A percentile compares a stretch with the other conserved stretches of the same genome.
Conservation (phyloP, 2,329 filamentous ascomycete species). For the Cercospora sojina region DNA sequence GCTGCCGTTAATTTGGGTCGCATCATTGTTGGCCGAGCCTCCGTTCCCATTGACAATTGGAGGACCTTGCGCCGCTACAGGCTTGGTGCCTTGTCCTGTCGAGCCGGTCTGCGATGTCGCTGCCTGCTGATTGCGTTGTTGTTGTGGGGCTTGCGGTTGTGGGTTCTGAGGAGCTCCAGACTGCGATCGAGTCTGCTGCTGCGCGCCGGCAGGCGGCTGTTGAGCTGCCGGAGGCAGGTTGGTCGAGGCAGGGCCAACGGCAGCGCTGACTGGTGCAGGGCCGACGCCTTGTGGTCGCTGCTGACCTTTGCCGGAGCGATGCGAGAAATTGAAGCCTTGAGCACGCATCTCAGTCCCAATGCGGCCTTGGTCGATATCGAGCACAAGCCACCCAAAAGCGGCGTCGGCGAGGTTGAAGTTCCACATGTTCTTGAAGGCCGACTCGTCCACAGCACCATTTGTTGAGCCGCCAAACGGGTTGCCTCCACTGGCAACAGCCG, state of each 20-base stretch:
- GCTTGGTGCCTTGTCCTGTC: conserved; percentile 33
- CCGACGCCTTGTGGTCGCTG: conserved; percentile 42
- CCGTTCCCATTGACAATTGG: conserved; percentile 34
- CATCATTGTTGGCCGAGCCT: conserved; percentile 32
- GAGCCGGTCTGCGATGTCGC: conserved; percentile 26
- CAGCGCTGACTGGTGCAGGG: conserved; percentile 40
- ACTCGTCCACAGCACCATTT: conserved; percentile 92
- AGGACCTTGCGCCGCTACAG: conserved; percentile 29
- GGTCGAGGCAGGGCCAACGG: conserved; percentile 40
- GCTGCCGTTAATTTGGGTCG: conserved; percentile 53
- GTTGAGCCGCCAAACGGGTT: conserved; percentile 89
- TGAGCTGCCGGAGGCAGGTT: conserved; percentile 44
- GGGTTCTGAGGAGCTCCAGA: conserved; percentile 34
- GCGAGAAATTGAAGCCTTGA: conserved; percentile 98
- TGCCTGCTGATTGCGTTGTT: conserved; percentile 32
- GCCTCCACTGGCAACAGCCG: conserved; percentile 85
- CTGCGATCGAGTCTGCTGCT: conserved; percentile 38
- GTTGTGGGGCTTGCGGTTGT: conserved; percentile 30
- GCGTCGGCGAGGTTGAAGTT: conserved; percentile 98
- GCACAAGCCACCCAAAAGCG: conserved; percentile 90
- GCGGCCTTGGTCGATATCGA: conserved; percentile 91
- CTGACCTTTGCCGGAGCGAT: conserved; percentile 75
- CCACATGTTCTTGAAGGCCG: conserved; percentile 99
- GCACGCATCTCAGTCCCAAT: conserved; percentile 99
- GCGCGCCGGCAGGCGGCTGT: conserved; percentile 36